Evolutionary conservation across 768 basidiomycete species (phyloP), one percentile per base, ranked within the genome.

Genomic region (Cyclocybe aegerita): DNA sequence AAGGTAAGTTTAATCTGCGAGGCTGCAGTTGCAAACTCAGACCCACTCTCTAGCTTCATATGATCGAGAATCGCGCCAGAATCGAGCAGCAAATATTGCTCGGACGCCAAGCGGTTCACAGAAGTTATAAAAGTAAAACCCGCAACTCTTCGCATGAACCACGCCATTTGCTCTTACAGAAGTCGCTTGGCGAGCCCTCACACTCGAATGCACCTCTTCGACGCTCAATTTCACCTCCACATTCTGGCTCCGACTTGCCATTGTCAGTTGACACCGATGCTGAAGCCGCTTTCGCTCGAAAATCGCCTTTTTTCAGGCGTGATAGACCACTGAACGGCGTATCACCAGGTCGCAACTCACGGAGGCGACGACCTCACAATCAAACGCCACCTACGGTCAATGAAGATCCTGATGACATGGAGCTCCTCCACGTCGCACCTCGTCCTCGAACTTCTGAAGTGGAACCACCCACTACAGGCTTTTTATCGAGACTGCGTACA

Each of bases 21-120:
- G 9, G 9, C 23, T 33, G 17, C 17, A 9, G 8, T 45, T 5
- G 23, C 23, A 23, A 23, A 12, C 46, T 54, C 35, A 59, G 9
- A 14, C 7, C 9, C 41, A 10, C 15, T 41, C 17, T 43, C 16
- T 47, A 95, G 93, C 70, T 97, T 10, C 93, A 92, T 59, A 98
- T 98, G 82, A 90, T 98, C 51, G 84, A 88, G 63, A 98, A 98
- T 65, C 80, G 96, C n/a, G 78, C 83, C 56, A 81, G 82, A 7
- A 74, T 92, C n/a, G 88, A 97, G 67, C 85, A 83, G 48, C 86
- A 93, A 58, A 90, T 97, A 42, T 74, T 85, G 36, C 71, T 85
- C 9, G 93, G 94, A 14, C 83, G 93, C 9, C 83, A 88, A 60
- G 75, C 76, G 45, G 77, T 92, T 37, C 86, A 90, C 14, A 77